These are phyloP conservation scores for Pachyrhizus erosus DNA, from an alignment of 306 rosid genomes.

Conservation along the genomic window DNA sequence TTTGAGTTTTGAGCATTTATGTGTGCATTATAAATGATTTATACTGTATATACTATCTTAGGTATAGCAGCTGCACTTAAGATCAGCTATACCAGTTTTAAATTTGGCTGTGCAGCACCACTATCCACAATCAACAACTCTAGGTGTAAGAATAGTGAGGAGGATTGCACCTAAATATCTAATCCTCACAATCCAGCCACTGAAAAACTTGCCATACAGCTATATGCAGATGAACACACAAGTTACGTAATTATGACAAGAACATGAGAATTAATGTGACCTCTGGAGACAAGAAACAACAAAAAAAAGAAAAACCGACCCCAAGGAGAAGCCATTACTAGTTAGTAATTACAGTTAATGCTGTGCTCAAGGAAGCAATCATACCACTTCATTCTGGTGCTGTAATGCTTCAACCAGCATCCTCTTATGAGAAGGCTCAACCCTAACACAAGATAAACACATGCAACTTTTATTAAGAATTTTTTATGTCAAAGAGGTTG, in stretches of 20 bases:
- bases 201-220: slow-evolving; percentile 18
- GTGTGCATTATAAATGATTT: no score
- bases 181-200: slow-evolving; percentile 17
- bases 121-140: not conserved
- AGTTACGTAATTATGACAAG: slow-evolving; percentile 3
- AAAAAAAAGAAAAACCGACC: not conserved
- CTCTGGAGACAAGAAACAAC: not conserved
- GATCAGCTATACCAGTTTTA: not conserved
- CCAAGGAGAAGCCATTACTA: not conserved
- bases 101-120: not conserved
- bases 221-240: slow-evolving; percentile 27
- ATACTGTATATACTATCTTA: not conserved
- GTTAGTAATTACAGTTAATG: slow-evolving; percentile 28
- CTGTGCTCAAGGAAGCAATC: slow-evolving; percentile 39
- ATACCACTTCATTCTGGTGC: slow-evolving; percentile 97
- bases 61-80: not conserved
- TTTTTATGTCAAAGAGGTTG: slow-evolving; percentile 17
- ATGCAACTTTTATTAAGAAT: slow-evolving; percentile 14
- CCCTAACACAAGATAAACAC: slow-evolving; percentile 59
- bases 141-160: slow-evolving; percentile 24
- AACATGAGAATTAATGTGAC: not conserved
- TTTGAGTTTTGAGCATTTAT: no score
- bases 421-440: slow-evolving; percentile 97
- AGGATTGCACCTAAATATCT: slow-evolving; percentile 32
- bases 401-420: slow-evolving; percentile 98